These are phyloP conservation scores for Tubosaeta sp. DNA, from an alignment of 768 basidiomycete genomes.

Conservation along the genomic window DNA sequence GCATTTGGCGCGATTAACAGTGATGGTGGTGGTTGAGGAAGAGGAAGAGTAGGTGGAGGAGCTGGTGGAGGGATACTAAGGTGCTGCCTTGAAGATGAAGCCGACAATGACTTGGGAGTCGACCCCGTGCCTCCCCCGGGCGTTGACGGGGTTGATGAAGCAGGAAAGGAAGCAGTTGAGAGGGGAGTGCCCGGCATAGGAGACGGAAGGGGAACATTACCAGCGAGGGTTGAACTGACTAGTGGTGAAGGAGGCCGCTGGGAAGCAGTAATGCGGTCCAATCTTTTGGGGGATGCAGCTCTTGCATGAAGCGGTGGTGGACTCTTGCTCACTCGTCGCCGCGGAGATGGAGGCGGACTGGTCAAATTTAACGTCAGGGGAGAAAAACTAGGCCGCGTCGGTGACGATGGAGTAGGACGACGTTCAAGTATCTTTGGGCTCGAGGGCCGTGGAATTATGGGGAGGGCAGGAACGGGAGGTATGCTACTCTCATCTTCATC, in stretches of 20 bases:
- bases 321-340: conserved; percentile 24
- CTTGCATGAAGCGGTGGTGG: conserved; percentile 20
- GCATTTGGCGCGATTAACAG: conserved; percentile 4
- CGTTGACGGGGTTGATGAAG: neutral
- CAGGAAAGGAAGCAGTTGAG: conserved; percentile 12
- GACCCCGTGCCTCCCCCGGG: neutral
- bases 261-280: conserved; percentile 2
- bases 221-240: conserved; percentile 5
- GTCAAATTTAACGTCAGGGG: conserved; percentile 24
- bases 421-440: conserved; percentile 28
- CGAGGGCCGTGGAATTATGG: conserved; percentile 23
- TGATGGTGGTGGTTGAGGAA: conserved; percentile 26
- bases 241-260: conserved; percentile 11
- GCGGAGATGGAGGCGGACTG: conserved; percentile 16
- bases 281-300: conserved; percentile 8
- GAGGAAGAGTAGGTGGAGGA: conserved; percentile 29
- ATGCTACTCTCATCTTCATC: conserved; percentile 28
- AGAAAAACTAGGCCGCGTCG: conserved; percentile 26
- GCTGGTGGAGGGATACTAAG: conserved; percentile 26
- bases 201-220: conserved; percentile 12
- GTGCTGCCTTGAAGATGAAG: conserved; percentile 24
- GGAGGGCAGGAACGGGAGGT: conserved; percentile 32
- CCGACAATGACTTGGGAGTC: conserved; percentile 6
- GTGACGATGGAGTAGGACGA: conserved; percentile 21
- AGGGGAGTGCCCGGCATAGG: conserved; percentile 20